Percentiles rank a stretch among this genome's conserved stretches.
These are phyloP conservation scores for Eutypella sp. DNA, from an alignment of 2,329 filamentous ascomycete species.

Conservation along the genomic window DNA sequence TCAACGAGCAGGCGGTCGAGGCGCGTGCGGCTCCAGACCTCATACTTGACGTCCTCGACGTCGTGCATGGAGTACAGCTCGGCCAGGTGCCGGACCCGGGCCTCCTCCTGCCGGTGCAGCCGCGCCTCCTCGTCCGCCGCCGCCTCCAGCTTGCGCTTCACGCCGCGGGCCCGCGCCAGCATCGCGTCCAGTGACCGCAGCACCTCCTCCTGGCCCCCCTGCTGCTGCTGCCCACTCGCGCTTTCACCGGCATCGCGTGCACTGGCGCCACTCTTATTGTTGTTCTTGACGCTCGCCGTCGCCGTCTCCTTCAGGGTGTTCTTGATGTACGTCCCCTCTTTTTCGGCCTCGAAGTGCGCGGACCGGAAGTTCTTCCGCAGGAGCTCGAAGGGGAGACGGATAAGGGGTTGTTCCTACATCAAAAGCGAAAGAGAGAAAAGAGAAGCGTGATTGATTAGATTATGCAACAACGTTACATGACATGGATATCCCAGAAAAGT, in stretches of 20 bases:
- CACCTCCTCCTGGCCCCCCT: slow-evolving; percentile 63
- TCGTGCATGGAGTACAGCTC: slow-evolving; percentile 75
- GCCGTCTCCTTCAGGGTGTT: slow-evolving; percentile 58
- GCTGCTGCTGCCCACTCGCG: too few relatives aligned
- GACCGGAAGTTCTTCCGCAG: slow-evolving; percentile 91
- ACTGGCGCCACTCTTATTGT: too few relatives aligned
- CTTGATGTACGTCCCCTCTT: slow-evolving; percentile 60
- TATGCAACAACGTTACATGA: slow-evolving; percentile 4
- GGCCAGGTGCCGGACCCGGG: slow-evolving; percentile 74
- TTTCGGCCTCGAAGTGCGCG: slow-evolving; percentile 71
- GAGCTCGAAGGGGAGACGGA: slow-evolving; percentile 88
- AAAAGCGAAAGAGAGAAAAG: slow-evolving; percentile 3
- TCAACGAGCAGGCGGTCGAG: slow-evolving; percentile 87
- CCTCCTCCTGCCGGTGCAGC: slow-evolving; percentile 69
- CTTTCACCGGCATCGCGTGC: slow-evolving; percentile 63
- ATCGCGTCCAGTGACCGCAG: slow-evolving; percentile 78
- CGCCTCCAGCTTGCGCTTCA: slow-evolving; percentile 80
- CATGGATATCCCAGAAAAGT: background rate
- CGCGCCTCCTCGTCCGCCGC: slow-evolving; percentile 75
- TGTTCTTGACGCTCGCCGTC: too few relatives aligned
- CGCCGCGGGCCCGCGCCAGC: slow-evolving; percentile 74
- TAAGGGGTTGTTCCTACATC: slow-evolving; percentile 80
- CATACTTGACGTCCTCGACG: slow-evolving; percentile 88
- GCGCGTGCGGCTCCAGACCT: slow-evolving; percentile 77
- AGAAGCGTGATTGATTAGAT: too few relatives aligned